Evolutionary conservation across 1,284 basidiomycete genomes (phyloP).

Genomic region (Cutaneotrichosporon cavernicola): DNA sequence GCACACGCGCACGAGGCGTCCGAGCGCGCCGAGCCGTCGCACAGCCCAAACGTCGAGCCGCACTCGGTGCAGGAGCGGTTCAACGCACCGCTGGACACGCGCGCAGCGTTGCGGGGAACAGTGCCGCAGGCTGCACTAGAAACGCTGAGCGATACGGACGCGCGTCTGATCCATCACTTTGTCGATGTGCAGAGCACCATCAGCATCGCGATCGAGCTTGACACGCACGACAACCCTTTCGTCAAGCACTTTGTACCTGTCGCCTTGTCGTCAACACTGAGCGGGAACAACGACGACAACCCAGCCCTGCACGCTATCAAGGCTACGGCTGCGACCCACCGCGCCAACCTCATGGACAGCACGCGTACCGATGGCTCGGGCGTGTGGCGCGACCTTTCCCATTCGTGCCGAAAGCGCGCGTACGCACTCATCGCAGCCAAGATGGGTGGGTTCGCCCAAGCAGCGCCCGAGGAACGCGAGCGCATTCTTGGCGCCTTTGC

Average conservation of each 20-base stretch:
- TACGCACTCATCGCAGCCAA: constrained; percentile 13
- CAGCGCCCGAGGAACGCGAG: constrained; percentile 16
- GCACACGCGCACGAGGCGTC: neutral
- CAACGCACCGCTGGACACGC: constrained; percentile 20
- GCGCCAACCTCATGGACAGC: constrained; percentile 26
- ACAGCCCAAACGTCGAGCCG: constrained; percentile 19
- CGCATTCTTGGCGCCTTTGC: constrained; percentile 15
- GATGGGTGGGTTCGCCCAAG: constrained; percentile 2
- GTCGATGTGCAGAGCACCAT: constrained; percentile 22
- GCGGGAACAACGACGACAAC: constrained; percentile 18
- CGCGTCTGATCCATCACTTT: constrained; percentile 20
- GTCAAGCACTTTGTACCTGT: constrained; percentile 19
- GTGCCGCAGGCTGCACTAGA: constrained; percentile 14
- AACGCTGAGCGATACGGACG: constrained; percentile 20
- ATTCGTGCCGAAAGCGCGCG: constrained; percentile 15
- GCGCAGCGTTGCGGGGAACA: constrained; percentile 12
- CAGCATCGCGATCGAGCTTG: constrained; percentile 14
- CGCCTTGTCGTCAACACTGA: constrained; percentile 14
- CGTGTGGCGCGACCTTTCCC: constrained; percentile 16
- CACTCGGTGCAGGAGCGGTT: constrained; percentile 21
- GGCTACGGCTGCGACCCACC: constrained; percentile 20
- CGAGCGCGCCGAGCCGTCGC: constrained; percentile 1
- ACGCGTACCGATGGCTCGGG: constrained; percentile 12
- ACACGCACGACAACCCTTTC: constrained; percentile 17
- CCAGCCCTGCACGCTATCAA: constrained; percentile 21